Evolutionary conservation across 2,329 filamentous ascomycete species (phyloP).

Genomic region (Esteya vermicola): DNA sequence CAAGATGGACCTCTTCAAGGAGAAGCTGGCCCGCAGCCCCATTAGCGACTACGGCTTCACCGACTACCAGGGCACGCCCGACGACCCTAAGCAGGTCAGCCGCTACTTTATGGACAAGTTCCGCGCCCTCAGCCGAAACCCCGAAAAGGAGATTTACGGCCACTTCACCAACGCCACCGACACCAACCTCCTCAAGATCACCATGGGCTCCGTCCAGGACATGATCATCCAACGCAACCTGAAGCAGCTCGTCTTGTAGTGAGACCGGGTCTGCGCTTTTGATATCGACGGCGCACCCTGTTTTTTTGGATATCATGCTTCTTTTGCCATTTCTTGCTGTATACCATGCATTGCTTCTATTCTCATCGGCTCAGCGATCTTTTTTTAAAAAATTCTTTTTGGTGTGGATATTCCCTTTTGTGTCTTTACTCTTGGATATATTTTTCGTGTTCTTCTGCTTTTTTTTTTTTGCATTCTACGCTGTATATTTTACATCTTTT

Average conservation of each 20-base stretch:
- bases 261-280: too few species aligned
- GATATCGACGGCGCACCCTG: not conserved
- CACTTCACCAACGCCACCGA: slow-evolving; percentile 50
- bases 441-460: not conserved
- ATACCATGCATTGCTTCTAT: not conserved
- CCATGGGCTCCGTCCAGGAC: slow-evolving; percentile 74
- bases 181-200: slow-evolving; percentile 69
- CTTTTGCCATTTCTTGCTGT: not conserved
- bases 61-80: slow-evolving; percentile 59
- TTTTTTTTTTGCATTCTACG: not conserved
- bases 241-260: slow-evolving; percentile 60
- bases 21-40: slow-evolving; percentile 57
- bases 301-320: not conserved
- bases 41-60: slow-evolving; percentile 63
- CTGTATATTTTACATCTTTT: not conserved
- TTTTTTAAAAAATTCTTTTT: not conserved
- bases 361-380: not conserved
- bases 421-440: too few species aligned
- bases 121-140: slow-evolving; percentile 56
- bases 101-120: slow-evolving; percentile 78
- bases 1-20: slow-evolving; percentile 76
- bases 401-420: not conserved
- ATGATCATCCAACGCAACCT: slow-evolving; percentile 79
- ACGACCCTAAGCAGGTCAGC: slow-evolving; percentile 59
- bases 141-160: slow-evolving; percentile 48